Conservation (phyloP, 306 rosid genomes). For the Hippophae rhamnoides region DNA sequence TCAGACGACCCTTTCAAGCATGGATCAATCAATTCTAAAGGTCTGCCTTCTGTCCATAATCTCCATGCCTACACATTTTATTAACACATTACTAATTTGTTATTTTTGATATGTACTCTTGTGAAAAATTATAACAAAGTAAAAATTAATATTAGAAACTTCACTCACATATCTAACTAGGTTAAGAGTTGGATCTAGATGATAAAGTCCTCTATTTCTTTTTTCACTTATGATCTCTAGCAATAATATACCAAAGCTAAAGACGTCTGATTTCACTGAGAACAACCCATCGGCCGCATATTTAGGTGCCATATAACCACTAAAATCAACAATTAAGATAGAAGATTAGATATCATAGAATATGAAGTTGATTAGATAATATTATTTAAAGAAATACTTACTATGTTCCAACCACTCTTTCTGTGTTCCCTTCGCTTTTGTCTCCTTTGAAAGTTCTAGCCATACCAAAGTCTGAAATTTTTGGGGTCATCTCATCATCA, state of each 20-base stretch:
- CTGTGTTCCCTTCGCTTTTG: slow-evolving; percentile 30
- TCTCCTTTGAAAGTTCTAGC: slow-evolving; percentile 41
- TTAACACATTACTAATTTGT: too few relatives aligned
- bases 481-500: slow-evolving; percentile 34
- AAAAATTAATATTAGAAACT: too few relatives aligned
- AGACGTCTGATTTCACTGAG: slow-evolving; percentile 15
- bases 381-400: slow-evolving; percentile 10
- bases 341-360: background rate
- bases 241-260: slow-evolving; percentile 15
- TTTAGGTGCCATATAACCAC: slow-evolving; percentile 25
- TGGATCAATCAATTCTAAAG: slow-evolving; percentile 32
- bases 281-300: slow-evolving; percentile 14
- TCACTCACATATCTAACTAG: slow-evolving; percentile 44
- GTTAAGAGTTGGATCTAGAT: slow-evolving; percentile 17
- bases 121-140: too few relatives aligned
- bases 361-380: too few relatives aligned
- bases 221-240: slow-evolving; percentile 21
- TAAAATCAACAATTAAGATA: background rate
- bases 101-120: too few relatives aligned
- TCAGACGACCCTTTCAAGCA: slow-evolving; percentile 12
- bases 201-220: slow-evolving; percentile 9
- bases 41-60: slow-evolving; percentile 34
- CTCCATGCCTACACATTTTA: slow-evolving; percentile 38
- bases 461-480: slow-evolving; percentile 51
- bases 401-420: slow-evolving; percentile 47